Conservation (phyloP, 208 protist species). For the Trypanosoma avium region DNA sequence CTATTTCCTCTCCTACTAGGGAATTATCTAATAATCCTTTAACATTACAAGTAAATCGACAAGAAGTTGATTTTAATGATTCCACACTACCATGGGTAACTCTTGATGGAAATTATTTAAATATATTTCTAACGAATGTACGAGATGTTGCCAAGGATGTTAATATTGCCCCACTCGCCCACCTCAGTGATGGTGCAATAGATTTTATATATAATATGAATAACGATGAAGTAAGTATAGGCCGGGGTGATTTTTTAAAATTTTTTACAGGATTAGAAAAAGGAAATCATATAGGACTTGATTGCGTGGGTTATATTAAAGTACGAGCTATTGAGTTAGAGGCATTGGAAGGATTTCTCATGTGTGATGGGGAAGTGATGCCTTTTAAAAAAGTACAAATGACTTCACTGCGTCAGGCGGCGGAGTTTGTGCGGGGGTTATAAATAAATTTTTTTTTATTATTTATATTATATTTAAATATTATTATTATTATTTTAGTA, state of each 20-base stretch:
- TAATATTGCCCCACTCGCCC: slow-evolving; percentile 70
- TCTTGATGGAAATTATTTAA: slow-evolving; percentile 67
- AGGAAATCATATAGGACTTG: slow-evolving; percentile 63
- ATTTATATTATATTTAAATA: too few species aligned
- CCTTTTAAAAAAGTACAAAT: slow-evolving; percentile 64
- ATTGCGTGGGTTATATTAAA: slow-evolving; percentile 80
- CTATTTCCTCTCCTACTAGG: slow-evolving; percentile 8
- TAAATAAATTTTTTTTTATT: too few species aligned
- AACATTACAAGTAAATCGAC: not conserved
- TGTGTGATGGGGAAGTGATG: slow-evolving; percentile 88
- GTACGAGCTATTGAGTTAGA: slow-evolving; percentile 76
- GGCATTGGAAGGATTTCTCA: slow-evolving; percentile 63
- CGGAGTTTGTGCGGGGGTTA: slow-evolving; percentile 66
- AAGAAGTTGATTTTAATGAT: slow-evolving; percentile 63
- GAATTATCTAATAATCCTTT: slow-evolving; percentile 19
- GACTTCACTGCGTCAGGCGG: slow-evolving; percentile 47
- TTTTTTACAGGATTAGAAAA: slow-evolving; percentile 64
- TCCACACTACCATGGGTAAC: slow-evolving; percentile 67
- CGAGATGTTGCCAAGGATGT: slow-evolving; percentile 73
- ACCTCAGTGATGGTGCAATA: slow-evolving; percentile 79
- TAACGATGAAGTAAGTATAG: slow-evolving; percentile 23
- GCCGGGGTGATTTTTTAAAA: slow-evolving; percentile 66
- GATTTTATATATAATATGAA: slow-evolving; percentile 66
- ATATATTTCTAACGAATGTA: slow-evolving; percentile 66
- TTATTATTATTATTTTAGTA: too few species aligned